Evolutionary conservation across 164 flowering plant species (phyloP), one percentile per base, ranked within the genome.

Genomic region (Vitis cinerea): DNA sequence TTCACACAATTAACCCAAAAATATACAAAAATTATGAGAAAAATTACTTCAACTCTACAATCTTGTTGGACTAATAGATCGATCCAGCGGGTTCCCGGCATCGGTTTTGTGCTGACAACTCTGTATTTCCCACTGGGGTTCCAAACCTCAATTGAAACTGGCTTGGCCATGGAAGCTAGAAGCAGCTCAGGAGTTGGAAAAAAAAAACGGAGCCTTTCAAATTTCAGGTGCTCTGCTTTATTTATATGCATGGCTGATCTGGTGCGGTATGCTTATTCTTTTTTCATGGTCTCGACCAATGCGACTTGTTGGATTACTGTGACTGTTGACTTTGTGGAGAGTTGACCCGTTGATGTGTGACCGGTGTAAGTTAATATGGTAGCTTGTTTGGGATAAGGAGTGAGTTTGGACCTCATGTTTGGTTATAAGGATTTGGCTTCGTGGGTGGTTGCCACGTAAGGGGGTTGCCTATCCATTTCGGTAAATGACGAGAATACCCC

Each of bases 41-140:
- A 23, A 10, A 29, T 70, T 80, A 92, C 99, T 82, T 95, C 98
- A n/a, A 95, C 83, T 4, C 98, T 90, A 73, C 94, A 91, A 69
- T 88, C 96, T 67, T 91, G 94, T 52, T 91, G 88, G 17, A 87
- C 78, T 61, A 95, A 72, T 69, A 95, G 93, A 72, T 88, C 88
- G 80, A 95, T 91, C 99, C 99, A 93, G 13, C 98, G 82, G 68
- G 97, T 93, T 56, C 99, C 98, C 0, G 99, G 99, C 99, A 92
- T 95, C 63, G 97, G 75, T 66, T 95, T 95, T 11, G 96, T 93
- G 88, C 99, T 93, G 47, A 95, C 75, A 17, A 92, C 97, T 81
- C 99, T 87, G 86, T 90, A 93, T 71, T 86, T 91, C 13, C 98
- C 99, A 80, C 72, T 85, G 12, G 99, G 99, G 72, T 95, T 95